Percentiles rank a stretch among this genome's conserved stretches.
These are phyloP conservation scores for Dioszegia crocea DNA, from an alignment of 768 basidiomycete genomes.

Conservation along the genomic window DNA sequence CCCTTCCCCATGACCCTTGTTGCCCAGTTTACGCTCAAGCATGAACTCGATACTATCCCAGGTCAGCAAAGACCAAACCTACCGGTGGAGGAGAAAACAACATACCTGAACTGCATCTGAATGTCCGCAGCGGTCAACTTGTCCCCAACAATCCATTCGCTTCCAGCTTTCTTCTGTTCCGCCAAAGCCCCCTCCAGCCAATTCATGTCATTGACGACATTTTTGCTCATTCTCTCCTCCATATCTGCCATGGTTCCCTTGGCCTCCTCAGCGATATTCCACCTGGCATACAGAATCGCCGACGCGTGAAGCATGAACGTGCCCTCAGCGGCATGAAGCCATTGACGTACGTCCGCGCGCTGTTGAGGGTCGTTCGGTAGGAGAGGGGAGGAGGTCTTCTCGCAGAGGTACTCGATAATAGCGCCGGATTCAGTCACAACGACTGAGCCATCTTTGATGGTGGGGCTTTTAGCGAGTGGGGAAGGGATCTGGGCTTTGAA, in stretches of 20 bases:
- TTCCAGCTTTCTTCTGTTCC: slow-evolving; percentile 6
- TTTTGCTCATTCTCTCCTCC: slow-evolving; percentile 11
- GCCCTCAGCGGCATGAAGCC: slow-evolving; percentile 16
- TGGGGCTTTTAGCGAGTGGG: slow-evolving; percentile 10
- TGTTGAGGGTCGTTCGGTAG: neutral
- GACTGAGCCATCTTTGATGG: slow-evolving; percentile 4
- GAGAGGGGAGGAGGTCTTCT: neutral
- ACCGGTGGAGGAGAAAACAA: neutral
- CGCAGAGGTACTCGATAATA: slow-evolving; percentile 18
- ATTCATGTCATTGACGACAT: slow-evolving; percentile 14
- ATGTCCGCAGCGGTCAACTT: slow-evolving; percentile 13
- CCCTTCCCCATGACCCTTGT: slow-evolving; percentile 4
- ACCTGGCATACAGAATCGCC: slow-evolving; percentile 12
- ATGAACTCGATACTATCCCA: slow-evolving; percentile 13
- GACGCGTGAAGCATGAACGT: slow-evolving; percentile 12
- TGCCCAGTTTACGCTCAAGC: slow-evolving; percentile 9
- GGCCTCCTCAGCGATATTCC: slow-evolving; percentile 8
- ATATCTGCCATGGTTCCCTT: neutral
- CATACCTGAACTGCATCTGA: slow-evolving; percentile 18
- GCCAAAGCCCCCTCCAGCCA: slow-evolving; percentile 8
- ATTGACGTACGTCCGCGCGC: slow-evolving; percentile 7
- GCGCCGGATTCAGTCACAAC: slow-evolving; percentile 15
- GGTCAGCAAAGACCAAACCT: neutral
- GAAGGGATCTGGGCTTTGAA: slow-evolving; percentile 12
- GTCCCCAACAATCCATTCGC: slow-evolving; percentile 13